Percentiles rank a stretch among this genome's conserved stretches.
Evolutionary conservation across 768 basidiomycete genomes (phyloP).

Genomic region (Russula brevipes): DNA sequence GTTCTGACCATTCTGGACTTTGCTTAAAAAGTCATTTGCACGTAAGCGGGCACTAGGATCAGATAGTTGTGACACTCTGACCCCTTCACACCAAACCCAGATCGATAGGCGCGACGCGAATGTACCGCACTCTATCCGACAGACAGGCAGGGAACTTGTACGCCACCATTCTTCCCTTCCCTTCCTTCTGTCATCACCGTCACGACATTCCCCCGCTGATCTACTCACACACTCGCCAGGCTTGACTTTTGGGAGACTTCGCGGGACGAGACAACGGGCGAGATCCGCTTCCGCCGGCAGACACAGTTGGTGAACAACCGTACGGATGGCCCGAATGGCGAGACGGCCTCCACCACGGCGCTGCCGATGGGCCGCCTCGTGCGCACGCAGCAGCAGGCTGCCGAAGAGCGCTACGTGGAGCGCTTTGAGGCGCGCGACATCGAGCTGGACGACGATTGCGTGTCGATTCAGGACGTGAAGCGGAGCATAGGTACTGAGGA

Average conservation of each 20-base stretch:
- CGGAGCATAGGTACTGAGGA: background rate
- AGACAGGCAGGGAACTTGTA: constrained; percentile 19
- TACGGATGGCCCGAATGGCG: background rate
- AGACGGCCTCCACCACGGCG: constrained; percentile 10
- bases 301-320: constrained; percentile 10
- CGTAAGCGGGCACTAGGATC: constrained; percentile 11
- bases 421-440: constrained; percentile 24
- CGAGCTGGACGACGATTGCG: constrained; percentile 17
- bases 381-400: background rate
- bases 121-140: constrained; percentile 23
- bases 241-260: constrained; percentile 25
- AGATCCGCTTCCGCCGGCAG: constrained; percentile 25
- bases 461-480: constrained; percentile 1
- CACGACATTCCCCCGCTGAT: background rate
- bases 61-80: background rate
- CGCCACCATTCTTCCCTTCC: background rate
- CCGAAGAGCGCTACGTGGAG: constrained; percentile 17
- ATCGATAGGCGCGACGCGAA: constrained; percentile 23
- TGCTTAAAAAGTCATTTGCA: constrained; percentile 18
- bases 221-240: background rate
- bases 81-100: background rate
- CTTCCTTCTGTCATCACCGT: no score
- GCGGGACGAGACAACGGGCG: constrained; percentile 20
- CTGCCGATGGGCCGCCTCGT: constrained; percentile 20
- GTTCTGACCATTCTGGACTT: background rate